Evolutionary conservation across 805 yeast genomes (phyloP), one percentile per base, ranked within the genome.

Genomic region (Lachancea mirantina): DNA sequence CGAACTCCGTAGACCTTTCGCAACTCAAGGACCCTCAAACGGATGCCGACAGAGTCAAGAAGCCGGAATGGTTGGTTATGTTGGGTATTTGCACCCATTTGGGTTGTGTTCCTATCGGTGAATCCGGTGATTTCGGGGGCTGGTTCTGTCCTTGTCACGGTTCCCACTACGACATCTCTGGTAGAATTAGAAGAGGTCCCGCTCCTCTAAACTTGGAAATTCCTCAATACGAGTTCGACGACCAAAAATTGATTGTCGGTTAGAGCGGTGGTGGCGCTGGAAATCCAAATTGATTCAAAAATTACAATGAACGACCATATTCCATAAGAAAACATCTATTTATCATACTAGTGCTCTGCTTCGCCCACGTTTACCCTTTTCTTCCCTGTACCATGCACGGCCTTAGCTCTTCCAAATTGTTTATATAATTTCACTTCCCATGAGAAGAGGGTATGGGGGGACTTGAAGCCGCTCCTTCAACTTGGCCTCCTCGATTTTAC

Each of bases 91-190:
- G 99, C 75, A 92, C 99, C 49, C 99, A 92, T 66, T 79, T 92
- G 74, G 99, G 99, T 65, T 92, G 99, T 81, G 99, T 92, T 43
- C 99, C 99, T 50, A 92, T 92, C 58, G 99, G 99, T 63, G 97
- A 92, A 72, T 80, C 96, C 49, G 99, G 99, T 70, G 99, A 92
- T 67, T 92, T 76, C 55, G 97, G 96, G 64, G 99, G 99, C 64
- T 92, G 99, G 99, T 92, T 92, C 89, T 92, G 98, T 69, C 98
- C 99, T 48, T 92, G 98, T 74, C 99, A 94, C 75, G 99, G 98
- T 76, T 89, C 97, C 61, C 98, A 94, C 68, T 92, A 92, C 69
- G 98, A 92, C 70, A 94, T 94, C 70, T 88, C 96, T 45, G 99
- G 99, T 66, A 89, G 99, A 80, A 89, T 92, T 63, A 85, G 99